Conservation (phyloP, 441 rosid species). For the Euphorbia schlechtendalii region DNA sequence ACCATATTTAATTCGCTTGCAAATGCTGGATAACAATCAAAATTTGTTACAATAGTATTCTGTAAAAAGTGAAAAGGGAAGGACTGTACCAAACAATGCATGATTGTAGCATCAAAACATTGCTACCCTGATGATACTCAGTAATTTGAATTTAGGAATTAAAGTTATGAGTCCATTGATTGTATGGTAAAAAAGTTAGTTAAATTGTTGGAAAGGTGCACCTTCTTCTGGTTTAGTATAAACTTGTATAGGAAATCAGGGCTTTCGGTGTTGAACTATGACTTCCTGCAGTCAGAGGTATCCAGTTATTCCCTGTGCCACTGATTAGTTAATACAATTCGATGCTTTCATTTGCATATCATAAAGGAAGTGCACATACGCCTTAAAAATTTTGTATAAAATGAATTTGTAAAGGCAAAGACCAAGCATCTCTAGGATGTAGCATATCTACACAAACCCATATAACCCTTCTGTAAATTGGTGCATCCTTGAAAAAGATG, state of each 20-base stretch:
- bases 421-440: background rate
- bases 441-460: background rate
- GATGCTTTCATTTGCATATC: background rate
- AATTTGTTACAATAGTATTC: background rate
- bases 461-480: background rate
- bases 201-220: background rate
- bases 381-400: background rate
- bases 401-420: background rate
- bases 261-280: background rate
- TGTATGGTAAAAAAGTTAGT: background rate
- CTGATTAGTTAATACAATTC: background rate
- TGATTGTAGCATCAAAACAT: background rate
- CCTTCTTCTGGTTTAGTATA: background rate
- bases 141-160: constrained; percentile 1
- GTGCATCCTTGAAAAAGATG: background rate
- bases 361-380: background rate
- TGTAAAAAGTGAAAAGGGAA: background rate
- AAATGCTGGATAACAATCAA: background rate
- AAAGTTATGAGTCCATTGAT: background rate
- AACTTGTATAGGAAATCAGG: background rate
- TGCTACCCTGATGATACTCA: background rate
- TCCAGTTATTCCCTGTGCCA: background rate
- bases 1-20: background rate
- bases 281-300: background rate
- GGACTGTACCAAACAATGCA: background rate